These are phyloP conservation scores for Triangularia setosa DNA, from an alignment of 2,329 filamentous ascomycete genomes.

Conservation along the genomic window DNA sequence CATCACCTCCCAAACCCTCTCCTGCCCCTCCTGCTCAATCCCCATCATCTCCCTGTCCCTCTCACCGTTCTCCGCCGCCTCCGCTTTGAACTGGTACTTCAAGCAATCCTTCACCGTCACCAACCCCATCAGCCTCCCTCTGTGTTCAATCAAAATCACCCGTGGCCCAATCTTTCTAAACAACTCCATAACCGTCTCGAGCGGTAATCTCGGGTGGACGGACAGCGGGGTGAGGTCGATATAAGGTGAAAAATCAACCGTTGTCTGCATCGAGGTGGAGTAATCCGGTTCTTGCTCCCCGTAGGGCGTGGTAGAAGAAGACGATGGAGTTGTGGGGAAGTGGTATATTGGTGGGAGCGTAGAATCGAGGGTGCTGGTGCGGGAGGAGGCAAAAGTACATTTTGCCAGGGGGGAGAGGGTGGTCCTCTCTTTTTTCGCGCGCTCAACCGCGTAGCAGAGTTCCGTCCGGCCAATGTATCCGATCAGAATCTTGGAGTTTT, in stretches of 20 bases:
- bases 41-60: constrained; percentile 51
- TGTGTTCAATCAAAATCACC: constrained; percentile 88
- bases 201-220: constrained; percentile 82
- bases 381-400: constrained; percentile 66
- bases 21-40: constrained; percentile 54
- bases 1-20: constrained; percentile 60
- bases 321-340: constrained; percentile 33
- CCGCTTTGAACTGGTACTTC: constrained; percentile 95
- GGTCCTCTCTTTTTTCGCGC: constrained; percentile 65
- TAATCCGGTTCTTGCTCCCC: constrained; percentile 39
- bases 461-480: constrained; percentile 94
- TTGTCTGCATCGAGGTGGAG: constrained; percentile 23
- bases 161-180: constrained; percentile 97
- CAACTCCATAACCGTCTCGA: constrained; percentile 97
- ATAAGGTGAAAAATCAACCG: constrained; percentile 78
- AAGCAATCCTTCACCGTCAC: constrained; percentile 97
- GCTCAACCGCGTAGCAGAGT: constrained; percentile 82
- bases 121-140: constrained; percentile 75
- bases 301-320: constrained; percentile 43
- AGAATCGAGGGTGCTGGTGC: neutral
- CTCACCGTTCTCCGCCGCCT: constrained; percentile 73
- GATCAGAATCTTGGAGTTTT: constrained; percentile 65
- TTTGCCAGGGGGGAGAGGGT: constrained; percentile 62
- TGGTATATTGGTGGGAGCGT: constrained; percentile 1
- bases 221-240: constrained; percentile 86